Base-by-base conservation (phyloP, 108 stramenopile species). In the Conticribra guillardii region DNA sequence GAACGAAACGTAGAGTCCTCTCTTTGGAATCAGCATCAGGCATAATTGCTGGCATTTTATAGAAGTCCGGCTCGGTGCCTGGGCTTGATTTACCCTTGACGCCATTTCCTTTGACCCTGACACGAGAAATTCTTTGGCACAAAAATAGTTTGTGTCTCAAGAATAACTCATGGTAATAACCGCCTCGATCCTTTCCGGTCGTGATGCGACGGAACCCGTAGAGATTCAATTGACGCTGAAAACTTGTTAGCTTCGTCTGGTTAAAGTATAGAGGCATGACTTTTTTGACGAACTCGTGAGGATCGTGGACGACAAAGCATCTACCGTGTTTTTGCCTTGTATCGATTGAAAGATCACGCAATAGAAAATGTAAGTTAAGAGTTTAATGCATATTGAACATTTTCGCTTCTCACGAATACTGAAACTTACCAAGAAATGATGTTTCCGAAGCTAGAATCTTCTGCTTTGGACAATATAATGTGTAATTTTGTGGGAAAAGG, bases 211-310 rank as follows among this genome's bases (percentile, higher is more conserved):
- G 24, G 60, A 94, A 91, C 14, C 83, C 86, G 59, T 94, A 91
- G 1, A 94, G 69, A 65, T 96, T 95, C 46, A 97, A 76, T 71
- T 97, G 95, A 14, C 94, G 50, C 67, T 97, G 95, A 58, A 97
- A 94, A 24, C 85, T 85, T 26, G 90, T 80, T 63, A 89, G 71
- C 54, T 91, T 87, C 54, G 92, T 88, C 59, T 94, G 96, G 23
- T 89, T 87, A 80, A 97, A 97, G 78, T 95, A 96, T 8, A 73
- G 67, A 4, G 93, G 92, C 88, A 98, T 85, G 31, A 97, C 63
- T 29, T 87, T 26, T 17, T 67, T 56, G 16, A 89, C 87, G 66
- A 94, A 89, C 9, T 83, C 85, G 29, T 83, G 79, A 2, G 84
- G 85, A 24, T 88, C 82, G 61, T 85, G 85, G 9, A 93, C 82